Conservation (phyloP, 768 basidiomycete genomes). For the Sistotremastrum niveocremeum region DNA sequence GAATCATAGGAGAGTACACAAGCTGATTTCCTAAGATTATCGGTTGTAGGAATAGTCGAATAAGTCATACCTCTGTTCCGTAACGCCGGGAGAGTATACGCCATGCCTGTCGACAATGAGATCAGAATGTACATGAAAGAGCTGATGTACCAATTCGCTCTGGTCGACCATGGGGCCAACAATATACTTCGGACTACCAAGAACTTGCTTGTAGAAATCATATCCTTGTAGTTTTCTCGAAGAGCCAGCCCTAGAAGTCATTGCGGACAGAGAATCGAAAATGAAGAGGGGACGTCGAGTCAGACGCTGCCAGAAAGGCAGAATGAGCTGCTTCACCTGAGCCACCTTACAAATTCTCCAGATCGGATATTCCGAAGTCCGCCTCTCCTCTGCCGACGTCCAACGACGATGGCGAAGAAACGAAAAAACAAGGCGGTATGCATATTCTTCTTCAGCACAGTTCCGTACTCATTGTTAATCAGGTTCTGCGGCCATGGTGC, state of each 20-base stretch:
- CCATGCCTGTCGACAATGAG: slow-evolving; percentile 54
- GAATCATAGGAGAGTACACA: slow-evolving; percentile 97
- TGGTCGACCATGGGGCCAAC: slow-evolving; percentile 99
- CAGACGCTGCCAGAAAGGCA: too few species aligned
- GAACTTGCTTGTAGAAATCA: slow-evolving; percentile 65
- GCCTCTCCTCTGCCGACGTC: not conserved
- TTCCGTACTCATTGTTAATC: not conserved
- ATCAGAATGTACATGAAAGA: not conserved
- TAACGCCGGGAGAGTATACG: slow-evolving; percentile 70
- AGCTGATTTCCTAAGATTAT: slow-evolving; percentile 31
- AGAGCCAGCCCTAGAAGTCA: too few species aligned
- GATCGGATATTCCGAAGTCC: too few species aligned
- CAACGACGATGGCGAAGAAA: slow-evolving; percentile 32
- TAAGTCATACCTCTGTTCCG: slow-evolving; percentile 51
- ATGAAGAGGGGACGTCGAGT: too few species aligned
- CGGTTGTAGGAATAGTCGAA: slow-evolving; percentile 6
- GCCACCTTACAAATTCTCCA: too few species aligned
- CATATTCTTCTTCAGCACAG: not conserved
- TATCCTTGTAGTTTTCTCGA: slow-evolving; percentile 51
- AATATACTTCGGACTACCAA: slow-evolving; percentile 78
- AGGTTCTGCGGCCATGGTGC: slow-evolving; percentile 90
- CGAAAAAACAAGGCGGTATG: slow-evolving; percentile 36
- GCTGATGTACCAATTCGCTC: slow-evolving; percentile 70
- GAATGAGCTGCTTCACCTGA: too few species aligned
- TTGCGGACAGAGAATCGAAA: too few species aligned